Base-by-base conservation (phyloP, 306 rosid species). In the Vicia villosa region DNA sequence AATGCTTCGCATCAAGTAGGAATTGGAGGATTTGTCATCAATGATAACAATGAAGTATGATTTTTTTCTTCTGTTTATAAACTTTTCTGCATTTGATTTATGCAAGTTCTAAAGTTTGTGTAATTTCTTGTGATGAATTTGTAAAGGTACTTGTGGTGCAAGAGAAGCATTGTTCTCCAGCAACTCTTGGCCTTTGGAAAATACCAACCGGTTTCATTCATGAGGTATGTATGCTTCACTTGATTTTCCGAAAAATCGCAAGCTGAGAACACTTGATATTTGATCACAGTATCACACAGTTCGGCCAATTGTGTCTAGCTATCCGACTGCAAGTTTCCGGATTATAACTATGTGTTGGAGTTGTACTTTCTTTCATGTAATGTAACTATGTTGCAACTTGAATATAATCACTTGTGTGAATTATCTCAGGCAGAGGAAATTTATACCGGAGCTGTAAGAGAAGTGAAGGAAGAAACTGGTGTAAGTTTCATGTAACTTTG, bases 1-100 rank as follows among this genome's bases (percentile, higher is more conserved):
- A 94, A 94, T 72, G 99, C 99, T 3, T 88, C 99, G 14, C 99
- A 94, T 73, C 96, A 84, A 84, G 99, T 94, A 28, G 99, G 99
- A 73, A 81, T 94, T 51, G 99, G 99, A 15, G 97, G 99, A 74
- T 90, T 94, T 43, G 96, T 91, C 55, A 62, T 90, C 85, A 94
- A 87, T 43, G 86, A 88, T 9, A 76, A 78, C 15, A 81, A 88
- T 66, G 95, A 94, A 95, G 99, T 94, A 77, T 47, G 47, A 13
- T 41, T 13, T n/a, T 4, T 41, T 73, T 13, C 74, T 66, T 68
- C 62, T 72, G 57, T 60, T 30, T 26, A 19, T 34, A 14, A 28
- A 43, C 13, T 52, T 37, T 62, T 20, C 37, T 61, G 21, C 26
- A 41, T 50, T 74, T 74, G 73, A 46, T 4, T 63, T 56, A 45